These are phyloP conservation scores for Hymenoscyphus repandus DNA, from an alignment of 2,329 filamentous ascomycete species.

Conservation along the genomic window DNA sequence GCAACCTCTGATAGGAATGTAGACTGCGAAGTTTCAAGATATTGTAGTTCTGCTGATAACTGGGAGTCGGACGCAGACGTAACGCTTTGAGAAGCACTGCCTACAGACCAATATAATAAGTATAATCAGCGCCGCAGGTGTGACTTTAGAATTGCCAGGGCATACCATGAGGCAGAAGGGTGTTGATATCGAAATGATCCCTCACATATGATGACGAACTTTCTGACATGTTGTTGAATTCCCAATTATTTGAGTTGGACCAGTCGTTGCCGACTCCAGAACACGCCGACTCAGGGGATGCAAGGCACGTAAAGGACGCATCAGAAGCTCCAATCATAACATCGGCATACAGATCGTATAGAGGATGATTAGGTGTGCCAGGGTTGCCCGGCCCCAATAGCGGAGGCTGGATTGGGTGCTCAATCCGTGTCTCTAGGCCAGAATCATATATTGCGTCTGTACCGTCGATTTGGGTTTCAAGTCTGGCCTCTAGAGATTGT, in stretches of 20 bases:
- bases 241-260: too few species aligned
- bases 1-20: slow-evolving; percentile 11
- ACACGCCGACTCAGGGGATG: neutral
- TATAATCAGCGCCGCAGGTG: neutral
- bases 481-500: slow-evolving; percentile 7
- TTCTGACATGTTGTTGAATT: slow-evolving; percentile 3
- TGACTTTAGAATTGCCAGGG: slow-evolving; percentile 2
- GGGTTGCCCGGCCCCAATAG: neutral
- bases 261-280: too few species aligned
- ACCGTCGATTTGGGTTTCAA: neutral
- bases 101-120: neutral
- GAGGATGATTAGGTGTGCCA: neutral
- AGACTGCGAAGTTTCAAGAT: slow-evolving; percentile 15
- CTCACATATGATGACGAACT: slow-evolving; percentile 1
- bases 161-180: slow-evolving; percentile 4
- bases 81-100: neutral
- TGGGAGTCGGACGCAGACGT: neutral
- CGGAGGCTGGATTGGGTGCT: neutral
- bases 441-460: neutral
- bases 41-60: slow-evolving; percentile 11
- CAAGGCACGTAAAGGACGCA: slow-evolving; percentile 3
- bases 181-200: slow-evolving; percentile 2
- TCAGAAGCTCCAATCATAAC: slow-evolving; percentile 4
- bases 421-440: slow-evolving; percentile 1
- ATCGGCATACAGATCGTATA: slow-evolving; percentile 5